A percentile compares a stretch with the other conserved stretches of the same genome.
phyloP scores from a whole-genome alignment of 1,284 basidiomycete genomes.

The Trichosporon sp. region DNA sequence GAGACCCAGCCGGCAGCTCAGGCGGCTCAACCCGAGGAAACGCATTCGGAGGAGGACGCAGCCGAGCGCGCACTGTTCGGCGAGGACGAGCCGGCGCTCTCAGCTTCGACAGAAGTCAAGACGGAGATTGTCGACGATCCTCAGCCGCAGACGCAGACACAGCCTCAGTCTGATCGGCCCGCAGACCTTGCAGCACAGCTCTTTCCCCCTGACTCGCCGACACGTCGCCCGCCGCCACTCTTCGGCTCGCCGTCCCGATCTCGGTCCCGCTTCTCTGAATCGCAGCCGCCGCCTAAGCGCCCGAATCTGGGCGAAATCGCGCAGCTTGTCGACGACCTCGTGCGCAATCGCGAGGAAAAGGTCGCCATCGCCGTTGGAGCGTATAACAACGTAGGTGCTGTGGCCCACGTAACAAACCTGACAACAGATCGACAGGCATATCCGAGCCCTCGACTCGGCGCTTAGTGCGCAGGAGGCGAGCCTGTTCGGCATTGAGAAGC shows the following conservation, averaged over 20 bases:
- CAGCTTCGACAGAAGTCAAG: background rate
- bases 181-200: background rate
- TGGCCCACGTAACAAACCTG: background rate
- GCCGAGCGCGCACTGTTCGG: background rate
- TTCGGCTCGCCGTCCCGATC: background rate
- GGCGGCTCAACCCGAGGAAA: background rate
- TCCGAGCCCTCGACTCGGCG: slow-evolving; percentile 52
- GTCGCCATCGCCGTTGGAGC: slow-evolving; percentile 51
- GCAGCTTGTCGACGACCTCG: slow-evolving; percentile 36
- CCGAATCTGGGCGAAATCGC: slow-evolving; percentile 38
- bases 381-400: slow-evolving; percentile 48
- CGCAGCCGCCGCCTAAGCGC: background rate
- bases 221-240: background rate
- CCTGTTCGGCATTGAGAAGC: slow-evolving; percentile 32
- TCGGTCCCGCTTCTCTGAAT: background rate
- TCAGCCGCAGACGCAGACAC: background rate
- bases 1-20: background rate
- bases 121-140: background rate
- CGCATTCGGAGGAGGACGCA: background rate
- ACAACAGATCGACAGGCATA: slow-evolving; percentile 50
- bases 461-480: slow-evolving; percentile 41
- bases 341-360: slow-evolving; percentile 51
- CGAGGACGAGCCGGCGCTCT: background rate
- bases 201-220: background rate
- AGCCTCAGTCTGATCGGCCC: background rate